Percentiles rank a stretch among this genome's conserved stretches.
These are phyloP conservation scores for Physcomitrellopsis africana DNA, from an alignment of 225 moss, liverwort and hornwort species.

Conservation along the genomic window DNA sequence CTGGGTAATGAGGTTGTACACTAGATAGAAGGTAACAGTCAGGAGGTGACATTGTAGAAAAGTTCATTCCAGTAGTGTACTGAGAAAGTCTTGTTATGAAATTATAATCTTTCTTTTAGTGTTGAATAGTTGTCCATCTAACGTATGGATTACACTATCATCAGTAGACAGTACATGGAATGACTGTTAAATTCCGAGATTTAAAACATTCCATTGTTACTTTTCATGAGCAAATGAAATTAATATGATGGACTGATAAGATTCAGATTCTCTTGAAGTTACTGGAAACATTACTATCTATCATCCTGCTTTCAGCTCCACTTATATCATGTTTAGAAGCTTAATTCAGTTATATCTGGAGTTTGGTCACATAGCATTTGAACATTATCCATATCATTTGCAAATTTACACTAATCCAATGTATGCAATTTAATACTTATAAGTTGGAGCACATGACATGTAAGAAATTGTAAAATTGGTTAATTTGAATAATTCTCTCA, in stretches of 20 bases:
- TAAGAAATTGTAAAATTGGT: too few species aligned
- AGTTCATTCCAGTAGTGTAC: conserved; percentile 35
- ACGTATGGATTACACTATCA: neutral
- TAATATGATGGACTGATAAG: too few species aligned
- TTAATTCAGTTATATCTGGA: neutral
- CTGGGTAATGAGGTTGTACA: conserved; percentile 27
- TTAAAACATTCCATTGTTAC: neutral
- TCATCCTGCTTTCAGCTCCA: neutral
- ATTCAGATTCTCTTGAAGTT: too few species aligned
- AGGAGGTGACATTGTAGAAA: conserved; percentile 19
- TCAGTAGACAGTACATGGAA: neutral
- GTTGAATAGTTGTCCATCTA: neutral
- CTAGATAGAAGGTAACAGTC: conserved; percentile 22
- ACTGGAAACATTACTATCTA: too few species aligned
- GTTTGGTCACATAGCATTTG: neutral
- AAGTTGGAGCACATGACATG: too few species aligned
- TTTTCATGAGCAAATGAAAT: too few species aligned
- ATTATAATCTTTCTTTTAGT: neutral
- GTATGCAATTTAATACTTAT: neutral
- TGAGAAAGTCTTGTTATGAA: conserved; percentile 15
- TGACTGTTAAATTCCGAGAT: neutral
- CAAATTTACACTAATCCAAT: neutral
- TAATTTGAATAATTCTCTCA: too few species aligned
- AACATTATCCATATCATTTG: neutral
- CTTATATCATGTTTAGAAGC: neutral